Evolutionary conservation across 306 rosid species (phyloP).

Genomic region (Vigna mungo): DNA sequence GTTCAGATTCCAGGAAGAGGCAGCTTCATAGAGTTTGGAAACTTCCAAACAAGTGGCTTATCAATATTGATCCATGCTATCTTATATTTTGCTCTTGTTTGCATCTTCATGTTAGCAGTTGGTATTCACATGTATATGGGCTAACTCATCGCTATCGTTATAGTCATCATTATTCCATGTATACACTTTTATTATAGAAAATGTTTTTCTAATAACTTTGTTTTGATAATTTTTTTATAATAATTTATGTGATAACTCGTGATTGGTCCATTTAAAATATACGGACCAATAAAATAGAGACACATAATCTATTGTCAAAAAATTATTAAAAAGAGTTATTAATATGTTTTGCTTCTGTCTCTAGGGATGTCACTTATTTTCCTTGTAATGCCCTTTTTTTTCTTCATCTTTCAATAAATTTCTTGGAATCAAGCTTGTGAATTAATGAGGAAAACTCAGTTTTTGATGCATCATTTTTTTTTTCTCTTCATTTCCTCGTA

Average conservation of each 20-base stretch:
- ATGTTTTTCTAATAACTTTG: too few relatives aligned
- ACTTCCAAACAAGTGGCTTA: slow-evolving; percentile 78
- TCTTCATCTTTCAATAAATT: background rate
- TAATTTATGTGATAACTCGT: too few relatives aligned
- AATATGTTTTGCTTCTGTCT: background rate
- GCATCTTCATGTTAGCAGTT: slow-evolving; percentile 82
- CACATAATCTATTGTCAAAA: too few relatives aligned
- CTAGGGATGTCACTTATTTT: background rate
- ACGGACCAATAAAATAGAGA: too few relatives aligned
- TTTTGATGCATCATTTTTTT: background rate
- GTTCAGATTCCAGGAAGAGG: slow-evolving; percentile 78
- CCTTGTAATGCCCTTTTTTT: background rate
- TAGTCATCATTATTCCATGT: background rate
- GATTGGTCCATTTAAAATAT: too few relatives aligned
- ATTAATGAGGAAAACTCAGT: background rate
- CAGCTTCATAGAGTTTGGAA: slow-evolving; percentile 69
- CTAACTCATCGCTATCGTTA: background rate
- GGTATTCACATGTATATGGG: slow-evolving; percentile 77
- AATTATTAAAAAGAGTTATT: too few relatives aligned
- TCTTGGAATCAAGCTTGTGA: slow-evolving; percentile 5
- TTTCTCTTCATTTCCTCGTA: background rate
- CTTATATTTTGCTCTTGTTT: slow-evolving; percentile 80
- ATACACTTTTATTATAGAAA: background rate
- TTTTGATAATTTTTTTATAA: too few relatives aligned
- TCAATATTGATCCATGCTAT: slow-evolving; percentile 79